Evolutionary conservation across 2,329 filamentous ascomycete genomes (phyloP).

Genomic region (Claviceps citrina): DNA sequence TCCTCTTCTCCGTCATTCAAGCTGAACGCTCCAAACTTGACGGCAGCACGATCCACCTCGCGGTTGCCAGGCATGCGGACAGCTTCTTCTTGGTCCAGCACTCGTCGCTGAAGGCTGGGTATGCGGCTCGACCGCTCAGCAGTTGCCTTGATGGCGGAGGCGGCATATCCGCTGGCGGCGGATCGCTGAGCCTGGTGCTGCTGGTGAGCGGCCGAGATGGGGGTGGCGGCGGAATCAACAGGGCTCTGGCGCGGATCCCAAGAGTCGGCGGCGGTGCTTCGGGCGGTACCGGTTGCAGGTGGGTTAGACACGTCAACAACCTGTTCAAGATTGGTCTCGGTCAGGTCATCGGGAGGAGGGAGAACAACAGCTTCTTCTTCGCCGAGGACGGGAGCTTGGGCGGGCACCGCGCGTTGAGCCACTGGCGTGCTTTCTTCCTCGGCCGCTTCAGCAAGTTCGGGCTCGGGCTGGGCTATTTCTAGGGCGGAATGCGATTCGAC

Average conservation of each 20-base stretch:
- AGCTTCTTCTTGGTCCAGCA: slow-evolving; percentile 90
- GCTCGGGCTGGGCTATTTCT: slow-evolving; percentile 20
- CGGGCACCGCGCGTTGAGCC: slow-evolving; percentile 16
- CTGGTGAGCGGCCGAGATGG: slow-evolving; percentile 47
- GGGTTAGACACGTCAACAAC: slow-evolving; percentile 69
- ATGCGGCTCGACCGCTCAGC: slow-evolving; percentile 47
- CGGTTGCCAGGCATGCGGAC: slow-evolving; percentile 97
- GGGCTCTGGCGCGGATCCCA: slow-evolving; percentile 54
- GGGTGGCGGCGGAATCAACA: slow-evolving; percentile 47
- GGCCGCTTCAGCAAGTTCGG: slow-evolving; percentile 20
- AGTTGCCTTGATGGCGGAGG: slow-evolving; percentile 70
- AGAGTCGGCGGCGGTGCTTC: slow-evolving; percentile 78
- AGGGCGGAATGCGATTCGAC: slow-evolving; percentile 21
- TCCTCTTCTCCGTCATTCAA: slow-evolving; percentile 73
- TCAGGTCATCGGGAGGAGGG: slow-evolving; percentile 65
- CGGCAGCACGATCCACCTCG: slow-evolving; percentile 78
- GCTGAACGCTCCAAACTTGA: slow-evolving; percentile 93
- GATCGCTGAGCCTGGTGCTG: slow-evolving; percentile 41
- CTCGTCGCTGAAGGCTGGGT: slow-evolving; percentile 68
- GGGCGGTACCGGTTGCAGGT: slow-evolving; percentile 64
- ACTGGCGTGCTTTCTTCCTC: slow-evolving; percentile 21
- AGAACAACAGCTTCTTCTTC: slow-evolving; percentile 40
- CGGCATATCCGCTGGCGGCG: slow-evolving; percentile 52
- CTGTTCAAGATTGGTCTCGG: slow-evolving; percentile 82
- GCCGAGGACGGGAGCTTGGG: slow-evolving; percentile 16